Conservation (phyloP, 805 yeast genomes). For the Phaffomyces antillensis region DNA sequence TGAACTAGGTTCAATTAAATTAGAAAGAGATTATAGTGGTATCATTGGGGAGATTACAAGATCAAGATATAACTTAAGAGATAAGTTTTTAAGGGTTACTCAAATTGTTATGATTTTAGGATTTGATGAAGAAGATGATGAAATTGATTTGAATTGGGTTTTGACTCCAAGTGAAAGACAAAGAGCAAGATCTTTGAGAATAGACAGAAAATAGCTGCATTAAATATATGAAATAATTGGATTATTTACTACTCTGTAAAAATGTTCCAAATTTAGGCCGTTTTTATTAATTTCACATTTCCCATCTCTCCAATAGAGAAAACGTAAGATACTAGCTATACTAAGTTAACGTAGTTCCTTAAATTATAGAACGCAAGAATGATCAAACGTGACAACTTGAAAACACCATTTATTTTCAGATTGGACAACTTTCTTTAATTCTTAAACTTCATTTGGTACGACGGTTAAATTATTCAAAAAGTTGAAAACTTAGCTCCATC, state of each 20-base stretch:
- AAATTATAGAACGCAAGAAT: too few relatives aligned
- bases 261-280: too few relatives aligned
- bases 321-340: too few relatives aligned
- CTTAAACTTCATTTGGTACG: too few relatives aligned
- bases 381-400: too few relatives aligned
- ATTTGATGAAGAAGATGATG: conserved; percentile 64
- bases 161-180: conserved; percentile 70
- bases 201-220: conserved; percentile 24
- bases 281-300: too few relatives aligned
- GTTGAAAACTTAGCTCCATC: conserved; percentile 69
- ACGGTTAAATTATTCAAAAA: conserved; percentile 69
- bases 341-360: too few relatives aligned
- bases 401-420: too few relatives aligned
- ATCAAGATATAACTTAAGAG: conserved; percentile 66
- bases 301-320: too few relatives aligned
- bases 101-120: conserved; percentile 80
- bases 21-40: conserved; percentile 74
- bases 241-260: not conserved
- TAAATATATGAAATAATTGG: not conserved
- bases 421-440: conserved; percentile 13
- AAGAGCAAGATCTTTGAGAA: conserved; percentile 50
- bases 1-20: conserved; percentile 73
- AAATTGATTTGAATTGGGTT: conserved; percentile 57
- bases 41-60: conserved; percentile 71
- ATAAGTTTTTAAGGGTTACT: conserved; percentile 71